Evolutionary conservation across 148 eudicot genomes (phyloP).

Genomic region (Rhododendron vialii): DNA sequence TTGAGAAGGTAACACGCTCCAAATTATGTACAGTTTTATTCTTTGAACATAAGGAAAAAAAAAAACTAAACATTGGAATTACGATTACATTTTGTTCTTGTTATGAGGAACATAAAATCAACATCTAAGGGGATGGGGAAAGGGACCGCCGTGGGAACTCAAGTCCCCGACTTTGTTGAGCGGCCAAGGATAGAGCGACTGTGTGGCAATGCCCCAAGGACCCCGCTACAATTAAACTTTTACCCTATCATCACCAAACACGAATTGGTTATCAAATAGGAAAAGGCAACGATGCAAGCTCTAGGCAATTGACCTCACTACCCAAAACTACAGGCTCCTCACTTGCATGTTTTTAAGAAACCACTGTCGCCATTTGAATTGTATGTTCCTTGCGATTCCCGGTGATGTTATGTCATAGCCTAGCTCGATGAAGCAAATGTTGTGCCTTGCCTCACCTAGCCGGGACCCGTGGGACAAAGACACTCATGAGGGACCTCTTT

Average conservation of each 20-base stretch:
- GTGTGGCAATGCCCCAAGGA: background rate
- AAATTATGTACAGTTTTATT: background rate
- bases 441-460: background rate
- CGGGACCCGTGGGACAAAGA: background rate
- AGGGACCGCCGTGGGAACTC: background rate
- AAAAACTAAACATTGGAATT: background rate
- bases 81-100: background rate
- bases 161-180: background rate
- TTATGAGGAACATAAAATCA: background rate
- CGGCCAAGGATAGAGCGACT: background rate
- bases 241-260: background rate
- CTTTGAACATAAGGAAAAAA: background rate
- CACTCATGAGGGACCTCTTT: background rate
- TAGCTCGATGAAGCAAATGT: background rate
- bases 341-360: background rate
- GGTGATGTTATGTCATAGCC: background rate
- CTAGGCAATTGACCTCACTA: background rate
- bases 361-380: background rate
- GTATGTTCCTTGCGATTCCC: background rate
- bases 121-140: background rate
- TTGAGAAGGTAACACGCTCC: slow-evolving; percentile 52
- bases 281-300: too few species aligned
- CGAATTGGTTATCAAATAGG: background rate
- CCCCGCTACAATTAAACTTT: background rate
- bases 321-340: background rate